Evolutionary conservation across 2,329 filamentous ascomycete species (phyloP).

Genomic region (Herpotrichia juniperi): DNA sequence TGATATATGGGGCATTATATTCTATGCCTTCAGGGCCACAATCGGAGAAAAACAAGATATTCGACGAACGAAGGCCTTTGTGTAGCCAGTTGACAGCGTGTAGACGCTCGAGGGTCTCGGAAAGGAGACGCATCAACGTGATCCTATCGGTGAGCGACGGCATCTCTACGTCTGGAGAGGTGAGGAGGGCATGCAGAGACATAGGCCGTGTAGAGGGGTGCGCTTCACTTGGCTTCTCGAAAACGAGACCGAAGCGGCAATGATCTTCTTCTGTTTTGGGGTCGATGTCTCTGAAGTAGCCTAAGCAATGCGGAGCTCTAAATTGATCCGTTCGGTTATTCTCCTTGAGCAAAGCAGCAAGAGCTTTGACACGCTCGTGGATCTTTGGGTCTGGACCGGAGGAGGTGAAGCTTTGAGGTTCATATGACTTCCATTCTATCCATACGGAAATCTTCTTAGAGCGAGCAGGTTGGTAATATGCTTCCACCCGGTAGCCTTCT

Average conservation of each 20-base stretch:
- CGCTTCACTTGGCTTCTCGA: conserved; percentile 54
- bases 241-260: conserved; percentile 60
- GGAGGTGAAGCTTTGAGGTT: conserved; percentile 24
- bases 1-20: conserved; percentile 53
- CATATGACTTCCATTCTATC: conserved; percentile 47
- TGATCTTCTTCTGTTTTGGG: conserved; percentile 22
- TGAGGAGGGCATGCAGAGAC: conserved; percentile 57
- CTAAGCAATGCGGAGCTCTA: conserved; percentile 41
- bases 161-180: conserved; percentile 24
- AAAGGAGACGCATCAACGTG: conserved; percentile 57
- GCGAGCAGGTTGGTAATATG: conserved; percentile 27
- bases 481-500: conserved; percentile 36
- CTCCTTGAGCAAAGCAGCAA: conserved; percentile 39
- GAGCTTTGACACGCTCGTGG: conserved; percentile 36
- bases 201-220: conserved; percentile 49
- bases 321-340: conserved; percentile 37
- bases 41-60: conserved; percentile 59
- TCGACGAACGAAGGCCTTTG: conserved; percentile 62
- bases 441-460: conserved; percentile 32
- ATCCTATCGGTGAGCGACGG: conserved; percentile 61
- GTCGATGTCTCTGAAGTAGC: conserved; percentile 42
- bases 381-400: conserved; percentile 33
- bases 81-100: conserved; percentile 65
- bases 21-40: conserved; percentile 34
- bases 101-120: conserved; percentile 58